Evolutionary conservation across 2,329 filamentous ascomycete species (phyloP).

Genomic region (Phyllosticta citriasiana): DNA sequence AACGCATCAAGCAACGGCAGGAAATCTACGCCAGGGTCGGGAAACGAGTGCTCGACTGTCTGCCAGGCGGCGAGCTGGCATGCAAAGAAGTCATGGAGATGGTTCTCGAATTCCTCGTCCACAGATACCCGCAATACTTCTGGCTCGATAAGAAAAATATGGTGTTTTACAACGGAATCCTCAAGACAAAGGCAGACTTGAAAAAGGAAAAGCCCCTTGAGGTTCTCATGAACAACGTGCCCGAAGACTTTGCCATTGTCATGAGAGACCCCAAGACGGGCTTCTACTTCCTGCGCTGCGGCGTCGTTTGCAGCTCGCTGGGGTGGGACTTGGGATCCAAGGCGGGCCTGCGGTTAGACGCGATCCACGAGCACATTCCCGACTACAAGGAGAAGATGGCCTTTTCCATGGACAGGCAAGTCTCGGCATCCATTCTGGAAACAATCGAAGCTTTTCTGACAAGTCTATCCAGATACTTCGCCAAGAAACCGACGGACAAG

Average conservation of each 20-base stretch:
- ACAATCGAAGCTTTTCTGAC: not conserved
- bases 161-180: slow-evolving; percentile 58
- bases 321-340: slow-evolving; percentile 73
- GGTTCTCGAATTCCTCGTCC: slow-evolving; percentile 66
- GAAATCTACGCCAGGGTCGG: slow-evolving; percentile 55
- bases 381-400: slow-evolving; percentile 84
- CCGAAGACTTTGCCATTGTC: slow-evolving; percentile 75
- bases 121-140: slow-evolving; percentile 70
- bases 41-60: slow-evolving; percentile 51
- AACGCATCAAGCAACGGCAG: slow-evolving; percentile 59
- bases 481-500: slow-evolving; percentile 61
- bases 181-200: slow-evolving; percentile 54
- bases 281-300: slow-evolving; percentile 63
- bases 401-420: slow-evolving; percentile 73
- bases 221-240: slow-evolving; percentile 65
- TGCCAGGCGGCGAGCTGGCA: slow-evolving; percentile 67
- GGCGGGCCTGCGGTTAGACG: slow-evolving; percentile 57
- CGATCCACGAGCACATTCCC: slow-evolving; percentile 66
- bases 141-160: slow-evolving; percentile 44
- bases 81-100: slow-evolving; percentile 87
- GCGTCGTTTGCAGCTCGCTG: slow-evolving; percentile 66
- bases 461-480: slow-evolving; percentile 54
- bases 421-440: not conserved
- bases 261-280: slow-evolving; percentile 62
- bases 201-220: slow-evolving; percentile 53